These are phyloP conservation scores for Toxicodendron radicans DNA, from an alignment of 345 rosid species.

Conservation along the genomic window DNA sequence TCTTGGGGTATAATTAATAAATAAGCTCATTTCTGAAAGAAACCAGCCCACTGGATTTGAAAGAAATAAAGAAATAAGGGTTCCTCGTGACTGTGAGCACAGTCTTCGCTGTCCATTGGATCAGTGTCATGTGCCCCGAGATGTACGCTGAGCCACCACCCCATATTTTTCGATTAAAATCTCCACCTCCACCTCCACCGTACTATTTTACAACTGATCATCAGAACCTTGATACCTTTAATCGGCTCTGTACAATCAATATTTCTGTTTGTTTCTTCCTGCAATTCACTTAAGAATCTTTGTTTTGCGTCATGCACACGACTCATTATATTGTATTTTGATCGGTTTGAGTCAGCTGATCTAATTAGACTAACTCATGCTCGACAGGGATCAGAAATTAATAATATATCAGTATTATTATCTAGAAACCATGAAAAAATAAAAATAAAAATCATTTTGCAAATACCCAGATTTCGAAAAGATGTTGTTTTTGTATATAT, in stretches of 20 bases:
- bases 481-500: not conserved
- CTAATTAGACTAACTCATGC: not conserved
- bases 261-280: too few relatives aligned
- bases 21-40: not conserved
- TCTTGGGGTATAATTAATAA: not conserved
- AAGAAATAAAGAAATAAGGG: conserved; percentile 25
- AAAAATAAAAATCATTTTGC: not conserved
- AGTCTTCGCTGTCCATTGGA: conserved; percentile 45
- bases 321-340: not conserved
- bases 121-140: conserved; percentile 51
- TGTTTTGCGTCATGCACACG: not conserved
- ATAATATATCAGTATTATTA: too few relatives aligned
- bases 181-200: not conserved
- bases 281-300: conserved; percentile 2
- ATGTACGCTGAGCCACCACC: conserved; percentile 40
- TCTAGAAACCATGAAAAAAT: not conserved
- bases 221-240: too few relatives aligned
- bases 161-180: conserved; percentile 3
- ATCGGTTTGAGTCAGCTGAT: not conserved
- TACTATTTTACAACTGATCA: not conserved
- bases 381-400: not conserved
- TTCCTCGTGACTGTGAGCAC: conserved; percentile 34
- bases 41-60: conserved; percentile 22
- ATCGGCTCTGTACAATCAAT: too few relatives aligned
- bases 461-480: not conserved